Evolutionary conservation across 108 stramenopile species (phyloP).

Genomic region (Stephanodiscus triporus): DNA sequence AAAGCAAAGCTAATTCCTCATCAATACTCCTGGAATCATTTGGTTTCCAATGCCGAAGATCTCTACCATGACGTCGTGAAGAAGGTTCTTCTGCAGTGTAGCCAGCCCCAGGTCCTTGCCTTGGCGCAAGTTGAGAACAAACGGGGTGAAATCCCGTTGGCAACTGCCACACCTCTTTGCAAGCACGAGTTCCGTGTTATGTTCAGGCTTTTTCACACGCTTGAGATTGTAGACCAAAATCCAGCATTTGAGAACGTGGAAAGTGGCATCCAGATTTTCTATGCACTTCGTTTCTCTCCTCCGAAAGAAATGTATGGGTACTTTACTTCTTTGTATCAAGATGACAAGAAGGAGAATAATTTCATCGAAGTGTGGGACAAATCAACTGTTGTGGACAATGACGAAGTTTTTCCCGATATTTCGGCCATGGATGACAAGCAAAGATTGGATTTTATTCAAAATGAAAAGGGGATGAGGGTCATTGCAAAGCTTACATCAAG

Average conservation of each 20-base stretch:
- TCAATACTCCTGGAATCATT: slow-evolving; percentile 88
- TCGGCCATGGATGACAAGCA: slow-evolving; percentile 72
- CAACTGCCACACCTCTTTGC: slow-evolving; percentile 84
- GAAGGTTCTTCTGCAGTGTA: slow-evolving; percentile 81
- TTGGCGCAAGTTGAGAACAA: slow-evolving; percentile 82
- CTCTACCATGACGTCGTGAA: slow-evolving; percentile 85
- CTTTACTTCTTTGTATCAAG: slow-evolving; percentile 77
- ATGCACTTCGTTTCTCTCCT: slow-evolving; percentile 80
- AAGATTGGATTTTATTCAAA: slow-evolving; percentile 70
- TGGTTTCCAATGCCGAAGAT: slow-evolving; percentile 82
- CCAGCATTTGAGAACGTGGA: slow-evolving; percentile 81
- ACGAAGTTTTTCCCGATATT: slow-evolving; percentile 40
- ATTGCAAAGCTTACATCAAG: slow-evolving; percentile 87
- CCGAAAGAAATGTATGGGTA: slow-evolving; percentile 61
- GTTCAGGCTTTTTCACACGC: slow-evolving; percentile 84
- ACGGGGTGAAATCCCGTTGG: slow-evolving; percentile 79
- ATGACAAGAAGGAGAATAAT: slow-evolving; percentile 67
- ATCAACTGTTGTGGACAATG: slow-evolving; percentile 57
- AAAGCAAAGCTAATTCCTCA: slow-evolving; percentile 78
- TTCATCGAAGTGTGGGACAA: slow-evolving; percentile 83
- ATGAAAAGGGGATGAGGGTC: slow-evolving; percentile 82
- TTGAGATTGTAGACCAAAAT: slow-evolving; percentile 80
- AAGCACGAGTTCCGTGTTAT: slow-evolving; percentile 88
- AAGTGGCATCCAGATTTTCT: slow-evolving; percentile 87
- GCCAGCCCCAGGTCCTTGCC: slow-evolving; percentile 85